Base-by-base conservation (phyloP, 2,329 filamentous ascomycete species). In the Exserohilum turcica region DNA sequence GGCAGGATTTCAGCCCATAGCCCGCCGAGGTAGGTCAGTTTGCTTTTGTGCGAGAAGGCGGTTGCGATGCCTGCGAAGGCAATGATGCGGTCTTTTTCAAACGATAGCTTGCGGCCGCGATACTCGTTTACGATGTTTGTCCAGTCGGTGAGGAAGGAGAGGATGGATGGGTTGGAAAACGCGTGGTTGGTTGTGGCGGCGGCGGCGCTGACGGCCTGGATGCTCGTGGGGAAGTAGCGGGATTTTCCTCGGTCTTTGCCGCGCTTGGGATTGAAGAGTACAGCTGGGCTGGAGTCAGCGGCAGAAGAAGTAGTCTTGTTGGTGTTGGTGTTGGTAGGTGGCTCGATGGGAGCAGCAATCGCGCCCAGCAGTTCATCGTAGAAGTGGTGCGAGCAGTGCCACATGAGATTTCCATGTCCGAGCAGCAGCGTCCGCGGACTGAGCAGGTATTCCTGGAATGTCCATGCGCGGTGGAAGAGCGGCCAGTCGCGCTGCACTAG, bases 361-460 rank as follows among this genome's bases (percentile, higher is more conserved):
- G 43, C 35, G 0, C 59, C 57, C 8, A 60, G 37, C 0, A 59
- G 5, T 13, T 60, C 60, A 15, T 60, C 55, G 16, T 49, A 57
- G 10, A 59, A 60, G 3, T 38, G 9, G 2, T 45, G 10, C 0
- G 33, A 42, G 31, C 63, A 66, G 1, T 66, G 48, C 24, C 32
- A 63, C 46, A 61, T 59, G 1, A 64, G 33, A 7, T 56, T 55
- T 16, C 45, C 28, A 10, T 57, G 46, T 0, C 60, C 60, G n/a
- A 56, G 39, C 0, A 63, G 33, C 3, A 65, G 38, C 6, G 55
- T 60, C 2, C 63, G 43, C 0, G 61, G 53, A 3, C 39, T 29
- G 0, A 66, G 40, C 1, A 61, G 35, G 10, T 62, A 57, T 15
- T 66, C 63, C 10, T 66, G 63, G 10, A 62, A 60, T 5, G 58